Evolutionary conservation across 2,329 filamentous ascomycete genomes (phyloP), one percentile per base, ranked within the genome.

Genomic region (Xylariales sp.): DNA sequence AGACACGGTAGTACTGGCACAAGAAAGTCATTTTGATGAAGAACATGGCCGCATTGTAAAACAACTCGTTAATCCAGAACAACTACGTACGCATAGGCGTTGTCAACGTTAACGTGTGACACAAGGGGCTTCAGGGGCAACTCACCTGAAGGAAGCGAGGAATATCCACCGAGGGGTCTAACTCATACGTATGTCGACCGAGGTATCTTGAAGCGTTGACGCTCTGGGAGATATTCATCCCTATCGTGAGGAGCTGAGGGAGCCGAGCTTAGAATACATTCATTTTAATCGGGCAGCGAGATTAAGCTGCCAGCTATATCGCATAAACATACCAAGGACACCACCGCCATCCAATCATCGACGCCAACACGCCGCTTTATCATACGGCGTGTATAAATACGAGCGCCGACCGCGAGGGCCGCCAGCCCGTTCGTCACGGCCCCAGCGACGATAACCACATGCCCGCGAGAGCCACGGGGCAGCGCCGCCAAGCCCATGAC

Each of bases 1-100:
- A 77, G 9, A 80, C 73, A 28, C 80, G 78, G 48, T 78, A 78
- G 72, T 81, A 81, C 65, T 81, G 80, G 7, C 79, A 67, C 34
- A 81, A 71, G 46, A 81, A 78, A 0, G 79, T 78, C 57, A 78
- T 73, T 63, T 81, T 81, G 64, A 78, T 74, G 30, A 73, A 68
- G 43, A 72, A 55, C 1, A 81, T 71, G 30, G 72, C 69, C 7
- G 70, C 54, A 53, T 77, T 77, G 69, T 80, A 81, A n/a, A 75
- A 65, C 6, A 80, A 64, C 39, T 79, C 75, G 9, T 74, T 73
- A 30, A 76, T 54, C 64, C 73, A 80, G 61, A 80, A 76, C 14
- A 64, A 69, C 78, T 23, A 23, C 23, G 23, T 80, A 62, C 5
- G 5, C 30, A 9, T 5, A 30, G 28, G 14, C 5, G 45, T 5